Base-by-base conservation (phyloP, 2,329 filamentous ascomycete species). In the Pyrenophora graminea region DNA sequence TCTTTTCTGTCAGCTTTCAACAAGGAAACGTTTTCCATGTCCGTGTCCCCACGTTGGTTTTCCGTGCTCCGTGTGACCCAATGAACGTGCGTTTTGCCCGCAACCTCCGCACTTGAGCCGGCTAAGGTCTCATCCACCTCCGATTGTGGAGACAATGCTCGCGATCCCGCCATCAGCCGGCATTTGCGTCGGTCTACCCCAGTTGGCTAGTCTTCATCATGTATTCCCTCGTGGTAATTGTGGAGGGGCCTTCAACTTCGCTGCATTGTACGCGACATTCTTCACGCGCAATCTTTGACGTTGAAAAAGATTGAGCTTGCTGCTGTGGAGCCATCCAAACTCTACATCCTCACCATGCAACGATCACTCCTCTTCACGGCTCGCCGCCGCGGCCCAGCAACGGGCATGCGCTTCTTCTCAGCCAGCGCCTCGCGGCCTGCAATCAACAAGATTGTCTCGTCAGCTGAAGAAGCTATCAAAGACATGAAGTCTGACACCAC, bases 401-500 rank as follows among this genome's bases (percentile, higher is more conserved):
- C 52, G 8, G 45, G 52, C 44, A 30, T 66, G 33, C 71, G 71
- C 38, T 72, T 69, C 53, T 73, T 73, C 52, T 69, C 68, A 27
- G 68, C 55, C 43, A 68, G 67, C n/a, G 38, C 63, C 3, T 55
- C 55, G 19, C 71, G 71, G 18, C 56, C 58, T 42, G 65, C 63
- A 30, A 73, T 74, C 64, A 74, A 74, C 61, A 74, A 74, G 55
- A 73, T 74, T 42, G 68, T 68, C 12, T 66, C 70, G 8, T 73
- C 70, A 4, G 71, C 72, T 13, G 61, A 67, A 53, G 70, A 74
- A 62, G 72, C 72, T 19, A 65, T 74, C 52, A 66, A 67, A 37
- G 71, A 74, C 59, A 68, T 74, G 64, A 67, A 72, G 40, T 68
- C 68, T n/a, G 55, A 68, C 49, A 67, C 64, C 10, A 74, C 69